Base-by-base conservation (phyloP, 1,284 basidiomycete species). In the Sutorius eximius region DNA sequence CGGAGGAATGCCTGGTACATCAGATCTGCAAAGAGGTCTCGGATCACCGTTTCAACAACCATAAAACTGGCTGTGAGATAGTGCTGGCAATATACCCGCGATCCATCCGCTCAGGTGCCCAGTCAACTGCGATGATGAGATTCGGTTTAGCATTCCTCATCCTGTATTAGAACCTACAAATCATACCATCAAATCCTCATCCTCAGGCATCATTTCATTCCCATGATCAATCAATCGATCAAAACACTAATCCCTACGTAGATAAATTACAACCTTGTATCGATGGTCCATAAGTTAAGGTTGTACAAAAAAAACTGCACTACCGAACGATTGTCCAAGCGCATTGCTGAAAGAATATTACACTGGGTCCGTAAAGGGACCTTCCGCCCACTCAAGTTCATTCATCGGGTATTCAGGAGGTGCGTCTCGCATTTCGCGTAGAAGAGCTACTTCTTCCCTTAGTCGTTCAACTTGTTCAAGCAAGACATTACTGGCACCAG, bases 371-470 rank as follows among this genome's bases (percentile, higher is more conserved):
- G 1, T 3, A 9, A 15, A 13, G 24, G 4, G 8, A 10, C 20
- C 7, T 2, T n/a, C 13, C 4, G 22, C 10, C 8, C 13, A 16
- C 12, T n/a, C 29, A 42, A 2, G 2, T 27, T 32, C 3, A n/a
- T 12, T 5, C 7, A 5, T 10, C 12, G 51, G 45, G 11, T 59
- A 58, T 45, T 22, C 29, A 13, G 57, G 57, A 11, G 57, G 57
- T 20, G 20, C 13, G 3, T 52, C 46, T 1, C 33, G 56, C 3
- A 53, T 8, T 10, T 46, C 5, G 13, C 51, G 49, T 9, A 63
- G 56, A 32, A 34, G 59, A 24, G 49, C 40, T 0, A 66, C 50
- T 18, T 63, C 64, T 7, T 40, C 51, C 24, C 61, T 52, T 0
- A 64, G 49, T 4, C 16, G n/a, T 9, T 34, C 53, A 16, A 64